phyloP scores from a whole-genome alignment of 495 filamentous ascomycete genomes.

The Xeromyces bisporus region DNA sequence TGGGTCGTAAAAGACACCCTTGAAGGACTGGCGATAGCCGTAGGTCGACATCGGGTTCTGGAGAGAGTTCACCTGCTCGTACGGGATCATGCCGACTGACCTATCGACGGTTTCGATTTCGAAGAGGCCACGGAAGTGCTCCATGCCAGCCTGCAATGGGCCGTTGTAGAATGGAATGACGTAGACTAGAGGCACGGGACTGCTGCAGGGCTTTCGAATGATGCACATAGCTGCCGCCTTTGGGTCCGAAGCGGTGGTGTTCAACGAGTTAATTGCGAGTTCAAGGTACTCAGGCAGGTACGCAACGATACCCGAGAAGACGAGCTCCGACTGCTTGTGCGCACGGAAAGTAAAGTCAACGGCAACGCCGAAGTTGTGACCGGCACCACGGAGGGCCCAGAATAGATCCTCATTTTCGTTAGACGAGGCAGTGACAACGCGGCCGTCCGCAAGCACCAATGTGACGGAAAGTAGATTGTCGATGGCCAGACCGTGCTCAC shows the following conservation, averaged over 20 bases:
- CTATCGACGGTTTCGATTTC: constrained; percentile 20
- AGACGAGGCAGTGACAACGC: constrained; percentile 20
- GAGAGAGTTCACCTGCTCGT: constrained; percentile 25
- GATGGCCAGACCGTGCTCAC: constrained; percentile 31
- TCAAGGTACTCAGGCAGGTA: constrained; percentile 25
- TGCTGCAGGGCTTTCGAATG: constrained; percentile 19
- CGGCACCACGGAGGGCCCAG: constrained; percentile 32
- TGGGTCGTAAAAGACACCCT: constrained; percentile 31
- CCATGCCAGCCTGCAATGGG: constrained; percentile 19
- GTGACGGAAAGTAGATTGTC: constrained; percentile 33
- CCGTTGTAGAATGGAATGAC: constrained; percentile 36
- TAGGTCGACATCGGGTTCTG: constrained; percentile 24
- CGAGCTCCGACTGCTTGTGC: constrained; percentile 20
- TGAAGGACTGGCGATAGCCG: constrained; percentile 28
- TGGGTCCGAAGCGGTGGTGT: constrained; percentile 17
- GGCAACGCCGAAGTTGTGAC: constrained; percentile 30
- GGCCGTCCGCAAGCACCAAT: constrained; percentile 35
- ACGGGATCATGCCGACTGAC: constrained; percentile 24
- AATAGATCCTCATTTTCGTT: constrained; percentile 27
- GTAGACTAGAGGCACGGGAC: constrained; percentile 20
- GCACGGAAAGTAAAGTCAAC: constrained; percentile 31
- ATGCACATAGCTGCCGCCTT: constrained; percentile 23
- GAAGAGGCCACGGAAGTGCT: constrained; percentile 22
- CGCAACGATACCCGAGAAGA: constrained; percentile 31
- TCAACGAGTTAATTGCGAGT: constrained; percentile 21